These are phyloP conservation scores for Torrubiellomyces zombiae DNA, from an alignment of 2,329 filamentous ascomycete species.

Conservation along the genomic window DNA sequence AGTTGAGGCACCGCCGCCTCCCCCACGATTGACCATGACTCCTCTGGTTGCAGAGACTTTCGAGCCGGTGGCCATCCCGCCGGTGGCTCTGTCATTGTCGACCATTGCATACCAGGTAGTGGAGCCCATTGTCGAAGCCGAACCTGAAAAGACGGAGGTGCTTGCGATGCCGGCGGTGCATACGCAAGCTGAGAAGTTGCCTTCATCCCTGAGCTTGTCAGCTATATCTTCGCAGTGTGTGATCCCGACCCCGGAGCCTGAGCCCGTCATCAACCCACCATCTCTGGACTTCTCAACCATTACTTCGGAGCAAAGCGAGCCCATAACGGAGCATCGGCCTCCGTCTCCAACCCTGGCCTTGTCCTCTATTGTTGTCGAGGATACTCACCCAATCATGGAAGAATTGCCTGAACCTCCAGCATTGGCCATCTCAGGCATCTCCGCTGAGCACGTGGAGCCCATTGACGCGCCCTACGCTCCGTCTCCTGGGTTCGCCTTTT, in stretches of 20 bases:
- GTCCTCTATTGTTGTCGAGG: slow-evolving; percentile 16
- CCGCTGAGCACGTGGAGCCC: slow-evolving; percentile 22
- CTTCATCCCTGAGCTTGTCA: slow-evolving; percentile 12
- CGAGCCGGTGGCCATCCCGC: slow-evolving; percentile 11
- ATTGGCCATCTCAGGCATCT: slow-evolving; percentile 20
- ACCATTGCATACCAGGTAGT: slow-evolving; percentile 16
- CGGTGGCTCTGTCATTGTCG: slow-evolving; percentile 14
- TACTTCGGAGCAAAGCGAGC: slow-evolving; percentile 19
- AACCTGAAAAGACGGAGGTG: too few relatives aligned
- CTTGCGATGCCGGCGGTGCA: slow-evolving; percentile 1
- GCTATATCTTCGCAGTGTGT: slow-evolving; percentile 14
- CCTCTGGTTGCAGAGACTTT: slow-evolving; percentile 11
- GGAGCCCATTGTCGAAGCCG: slow-evolving; percentile 14
- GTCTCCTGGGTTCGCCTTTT: slow-evolving; percentile 24
- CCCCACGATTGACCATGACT: slow-evolving; percentile 11
- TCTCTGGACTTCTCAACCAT: slow-evolving; percentile 18
- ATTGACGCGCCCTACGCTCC: slow-evolving; percentile 13
- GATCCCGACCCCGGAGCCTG: slow-evolving; percentile 17
- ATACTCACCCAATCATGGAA: slow-evolving; percentile 10
- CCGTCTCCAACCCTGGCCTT: slow-evolving; percentile 11
- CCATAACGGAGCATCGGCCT: slow-evolving; percentile 12
- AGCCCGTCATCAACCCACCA: slow-evolving; percentile 6
- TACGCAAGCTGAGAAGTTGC: neutral
- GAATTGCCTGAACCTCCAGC: slow-evolving; percentile 8
- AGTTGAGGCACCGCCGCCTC: slow-evolving; percentile 11